Evolutionary conservation across 73 alveolate genomes (phyloP), one percentile per base, ranked within the genome.

Genomic region (Paramecium pentaurelia): DNA sequence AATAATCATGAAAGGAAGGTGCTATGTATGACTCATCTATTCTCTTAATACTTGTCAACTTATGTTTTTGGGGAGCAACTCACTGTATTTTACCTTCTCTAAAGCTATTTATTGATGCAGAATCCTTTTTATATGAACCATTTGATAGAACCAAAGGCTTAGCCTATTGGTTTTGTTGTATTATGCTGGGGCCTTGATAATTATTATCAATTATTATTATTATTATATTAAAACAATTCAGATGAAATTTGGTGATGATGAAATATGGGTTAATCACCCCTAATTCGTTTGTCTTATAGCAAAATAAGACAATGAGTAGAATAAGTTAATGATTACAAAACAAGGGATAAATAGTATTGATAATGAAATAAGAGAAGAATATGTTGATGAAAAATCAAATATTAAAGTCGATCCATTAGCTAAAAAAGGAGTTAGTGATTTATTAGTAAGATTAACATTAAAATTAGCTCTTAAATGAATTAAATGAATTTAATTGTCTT

Each of bases 401-500:
- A 36, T 75, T 14, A 75, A 75, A 75, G 88, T 75, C 18, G 88
- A 75, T 75, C 88, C 88, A 8, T 75, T 38, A 20, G 25, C 88
- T 2, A 75, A 75, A 38, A 6, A 75, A 38, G 88, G 88, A 42
- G 60, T 75, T 22, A 75, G 20, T 75, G 88, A 75, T 38, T 75
- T 75, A 38, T 20, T 75, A 9, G 88, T 75, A 75, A 30, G 20
- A 75, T 27, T 20, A 8, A 22, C 0, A 38, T 38, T 9, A 36
- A 30, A 34, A n/a, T 38, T 18, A 75, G 88, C 38, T 75, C n/a
- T 42, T 75, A 75, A 75, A 75, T 36, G 99, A 96, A 11, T 93
- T 96, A 47, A 96, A 96, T 86, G 98, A 95, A 86, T 97, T 95
- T 34, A 94, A 97, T 5, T 93, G 95, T 8, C 93, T 96, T 37